Percentiles rank a stretch among this genome's conserved stretches.
Conservation (phyloP, 805 yeast species). For the Ogataea methylovora region DNA sequence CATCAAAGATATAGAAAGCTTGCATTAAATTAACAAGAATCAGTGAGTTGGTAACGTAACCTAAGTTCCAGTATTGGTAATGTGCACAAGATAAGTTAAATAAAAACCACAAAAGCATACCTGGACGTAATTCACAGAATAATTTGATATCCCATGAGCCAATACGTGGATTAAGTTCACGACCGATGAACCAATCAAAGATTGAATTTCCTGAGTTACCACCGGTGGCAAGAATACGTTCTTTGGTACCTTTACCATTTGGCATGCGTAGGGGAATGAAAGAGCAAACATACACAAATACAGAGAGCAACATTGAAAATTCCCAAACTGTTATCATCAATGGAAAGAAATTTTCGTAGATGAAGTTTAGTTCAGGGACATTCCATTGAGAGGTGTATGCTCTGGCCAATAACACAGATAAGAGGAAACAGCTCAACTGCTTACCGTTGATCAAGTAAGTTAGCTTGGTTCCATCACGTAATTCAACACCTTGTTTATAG, state of each 20-base stretch:
- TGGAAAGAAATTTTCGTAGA: constrained; percentile 62
- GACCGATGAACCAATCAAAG: constrained; percentile 95
- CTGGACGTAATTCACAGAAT: constrained; percentile 93
- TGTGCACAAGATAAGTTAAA: constrained; percentile 76
- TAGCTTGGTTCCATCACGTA: constrained; percentile 71
- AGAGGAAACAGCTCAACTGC: constrained; percentile 36
- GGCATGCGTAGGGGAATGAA: constrained; percentile 47
- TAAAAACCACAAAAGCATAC: constrained; percentile 78
- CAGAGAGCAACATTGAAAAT: constrained; percentile 57
- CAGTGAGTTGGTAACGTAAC: constrained; percentile 64
- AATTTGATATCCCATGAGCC: constrained; percentile 83
- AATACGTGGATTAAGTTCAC: constrained; percentile 89
- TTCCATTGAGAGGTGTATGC: constrained; percentile 33
- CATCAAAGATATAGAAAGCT: constrained; percentile 80
- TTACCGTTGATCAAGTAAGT: constrained; percentile 79
- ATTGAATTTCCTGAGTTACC: constrained; percentile 74
- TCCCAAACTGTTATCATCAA: constrained; percentile 55
- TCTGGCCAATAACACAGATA: constrained; percentile 40
- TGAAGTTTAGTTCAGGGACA: constrained; percentile 70
- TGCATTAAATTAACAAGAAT: constrained; percentile 63
- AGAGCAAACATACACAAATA: constrained; percentile 58
- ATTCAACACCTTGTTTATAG: constrained; percentile 55
- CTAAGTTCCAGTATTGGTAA: constrained; percentile 60
- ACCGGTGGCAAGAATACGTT: constrained; percentile 71
- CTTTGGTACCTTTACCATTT: constrained; percentile 51